Evolutionary conservation across 495 filamentous ascomycete species (phyloP).

Genomic region (Physcia stellaris): DNA sequence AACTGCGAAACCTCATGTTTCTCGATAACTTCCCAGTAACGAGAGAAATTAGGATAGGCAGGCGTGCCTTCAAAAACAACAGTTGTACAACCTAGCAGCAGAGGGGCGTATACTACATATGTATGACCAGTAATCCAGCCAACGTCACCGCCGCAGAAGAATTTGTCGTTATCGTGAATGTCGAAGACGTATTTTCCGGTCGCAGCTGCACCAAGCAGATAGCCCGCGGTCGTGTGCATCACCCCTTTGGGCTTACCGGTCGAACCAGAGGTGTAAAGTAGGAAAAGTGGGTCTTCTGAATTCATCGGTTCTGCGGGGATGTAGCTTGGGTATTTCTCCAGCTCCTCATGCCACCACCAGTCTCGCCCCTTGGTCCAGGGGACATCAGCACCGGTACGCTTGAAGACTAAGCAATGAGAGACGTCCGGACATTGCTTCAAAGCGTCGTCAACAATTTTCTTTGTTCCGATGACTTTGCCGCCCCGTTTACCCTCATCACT

Average conservation of each 20-base stretch:
- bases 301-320: slow-evolving; percentile 73
- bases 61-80: slow-evolving; percentile 99
- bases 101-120: slow-evolving; percentile 93
- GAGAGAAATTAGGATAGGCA: slow-evolving; percentile 92
- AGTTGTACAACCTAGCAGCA: slow-evolving; percentile 83
- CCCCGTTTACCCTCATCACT: slow-evolving; percentile 96
- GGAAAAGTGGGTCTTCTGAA: slow-evolving; percentile 92
- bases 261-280: slow-evolving; percentile 95
- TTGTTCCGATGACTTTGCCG: slow-evolving; percentile 94
- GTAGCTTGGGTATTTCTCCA: slow-evolving; percentile 87
- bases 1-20: slow-evolving; percentile 94
- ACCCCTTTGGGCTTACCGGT: slow-evolving; percentile 99
- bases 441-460: slow-evolving; percentile 98
- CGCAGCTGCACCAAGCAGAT: slow-evolving; percentile 79
- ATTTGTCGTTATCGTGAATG: slow-evolving; percentile 82
- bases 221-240: slow-evolving; percentile 94
- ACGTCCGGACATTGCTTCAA: slow-evolving; percentile 95
- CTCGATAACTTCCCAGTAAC: slow-evolving; percentile 97
- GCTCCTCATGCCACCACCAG: slow-evolving; percentile 96
- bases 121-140: slow-evolving; percentile 99
- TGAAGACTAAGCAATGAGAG: slow-evolving; percentile 72
- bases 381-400: slow-evolving; percentile 88
- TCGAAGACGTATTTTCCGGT: slow-evolving; percentile 99
- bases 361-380: slow-evolving; percentile 84
- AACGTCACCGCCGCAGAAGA: slow-evolving; percentile 97